phyloP scores from a whole-genome alignment of 1,139 yeast genomes.

The Saccharomycopsis hybrid region DNA sequence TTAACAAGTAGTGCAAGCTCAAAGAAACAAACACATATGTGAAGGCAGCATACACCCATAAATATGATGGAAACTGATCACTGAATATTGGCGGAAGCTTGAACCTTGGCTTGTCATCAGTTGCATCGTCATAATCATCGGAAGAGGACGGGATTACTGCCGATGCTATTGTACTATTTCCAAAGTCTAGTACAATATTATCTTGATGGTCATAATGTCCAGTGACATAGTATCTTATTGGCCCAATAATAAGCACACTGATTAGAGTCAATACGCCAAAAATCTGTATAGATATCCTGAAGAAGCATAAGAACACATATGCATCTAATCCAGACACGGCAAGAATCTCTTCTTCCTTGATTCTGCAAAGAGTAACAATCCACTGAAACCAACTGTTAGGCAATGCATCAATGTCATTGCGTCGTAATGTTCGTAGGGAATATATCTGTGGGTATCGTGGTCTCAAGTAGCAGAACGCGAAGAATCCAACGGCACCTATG shows the following conservation, averaged over 20 bases:
- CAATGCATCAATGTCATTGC: conserved; percentile 35
- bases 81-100: conserved; percentile 3
- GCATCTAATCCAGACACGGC: conserved; percentile 95
- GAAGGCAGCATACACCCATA: conserved; percentile 81
- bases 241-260: conserved; percentile 57
- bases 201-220: conserved; percentile 49
- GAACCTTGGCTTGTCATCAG: background rate
- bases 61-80: conserved; percentile 21
- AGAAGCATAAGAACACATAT: conserved; percentile 70
- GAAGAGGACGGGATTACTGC: no score
- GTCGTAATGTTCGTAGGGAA: conserved; percentile 42
- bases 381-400: conserved; percentile 64
- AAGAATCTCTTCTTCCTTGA: conserved; percentile 69
- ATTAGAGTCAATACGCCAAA: conserved; percentile 46
- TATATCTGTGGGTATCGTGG: conserved; percentile 47
- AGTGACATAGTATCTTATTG: conserved; percentile 61
- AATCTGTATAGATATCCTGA: conserved; percentile 63
- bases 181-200: conserved; percentile 1
- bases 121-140: no score
- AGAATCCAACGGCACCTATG: conserved; percentile 28
- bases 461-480: conserved; percentile 38
- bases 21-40: conserved; percentile 76
- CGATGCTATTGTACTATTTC: no score
- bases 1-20: conserved; percentile 53
- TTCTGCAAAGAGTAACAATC: conserved; percentile 58